These are phyloP conservation scores for Penicillium turbatum DNA, from an alignment of 495 filamentous ascomycete genomes.

Conservation along the genomic window DNA sequence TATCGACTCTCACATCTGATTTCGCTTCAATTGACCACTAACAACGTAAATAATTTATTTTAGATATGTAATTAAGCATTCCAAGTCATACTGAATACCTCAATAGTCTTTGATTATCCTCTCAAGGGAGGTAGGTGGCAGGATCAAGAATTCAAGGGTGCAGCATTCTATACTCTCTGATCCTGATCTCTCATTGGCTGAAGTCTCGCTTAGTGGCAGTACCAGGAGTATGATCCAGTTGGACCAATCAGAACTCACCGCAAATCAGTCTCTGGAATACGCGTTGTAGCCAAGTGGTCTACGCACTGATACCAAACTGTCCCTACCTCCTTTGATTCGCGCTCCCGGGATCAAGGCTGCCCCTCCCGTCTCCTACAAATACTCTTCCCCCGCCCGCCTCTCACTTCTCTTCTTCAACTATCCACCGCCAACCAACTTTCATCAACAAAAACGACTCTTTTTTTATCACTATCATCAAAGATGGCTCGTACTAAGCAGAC, in stretches of 20 bases:
- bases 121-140: constrained; percentile 25
- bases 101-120: constrained; percentile 15
- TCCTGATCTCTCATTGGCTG: constrained; percentile 41
- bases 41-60: constrained; percentile 23
- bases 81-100: constrained; percentile 5
- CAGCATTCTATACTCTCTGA: constrained; percentile 37
- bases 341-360: constrained; percentile 39
- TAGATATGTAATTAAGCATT: constrained; percentile 17
- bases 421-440: constrained; percentile 33
- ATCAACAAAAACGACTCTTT: constrained; percentile 22
- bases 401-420: constrained; percentile 49
- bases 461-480: constrained; percentile 51
- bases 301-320: constrained; percentile 22
- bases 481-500: constrained; percentile 99
- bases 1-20: constrained; percentile 23
- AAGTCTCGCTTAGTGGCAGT: constrained; percentile 39
- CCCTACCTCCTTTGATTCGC: constrained; percentile 18
- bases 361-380: constrained; percentile 44
- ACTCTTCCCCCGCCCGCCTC: constrained; percentile 46
- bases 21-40: constrained; percentile 16
- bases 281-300: constrained; percentile 27
- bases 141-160: constrained; percentile 34
- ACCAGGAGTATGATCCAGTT: constrained; percentile 1
- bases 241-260: constrained; percentile 28
- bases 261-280: constrained; percentile 24